These are phyloP conservation scores for Dryas octopetala DNA, from an alignment of 306 rosid species.

Conservation along the genomic window DNA sequence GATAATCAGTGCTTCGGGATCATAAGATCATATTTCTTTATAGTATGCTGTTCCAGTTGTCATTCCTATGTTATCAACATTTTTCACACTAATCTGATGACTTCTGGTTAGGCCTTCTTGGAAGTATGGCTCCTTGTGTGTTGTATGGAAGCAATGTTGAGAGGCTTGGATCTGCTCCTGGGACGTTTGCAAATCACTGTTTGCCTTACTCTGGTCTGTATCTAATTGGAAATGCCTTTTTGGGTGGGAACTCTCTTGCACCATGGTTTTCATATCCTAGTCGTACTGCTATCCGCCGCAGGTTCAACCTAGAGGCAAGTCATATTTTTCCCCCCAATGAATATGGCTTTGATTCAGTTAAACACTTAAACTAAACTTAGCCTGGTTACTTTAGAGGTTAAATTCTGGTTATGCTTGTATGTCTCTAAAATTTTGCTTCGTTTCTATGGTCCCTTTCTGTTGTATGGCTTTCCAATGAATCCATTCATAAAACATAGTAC, in stretches of 20 bases:
- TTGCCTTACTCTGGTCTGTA: conserved; percentile 70
- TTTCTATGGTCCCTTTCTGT: not conserved
- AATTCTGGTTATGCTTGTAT: not conserved
- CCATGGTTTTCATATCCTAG: conserved; percentile 76
- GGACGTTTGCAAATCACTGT: conserved; percentile 75
- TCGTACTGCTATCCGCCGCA: conserved; percentile 80
- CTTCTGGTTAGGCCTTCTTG: conserved; percentile 72
- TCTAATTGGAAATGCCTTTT: conserved; percentile 64
- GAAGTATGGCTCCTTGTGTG: conserved; percentile 94
- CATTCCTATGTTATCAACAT: not conserved
- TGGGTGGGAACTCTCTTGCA: conserved; percentile 81
- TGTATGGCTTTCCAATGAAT: not conserved
- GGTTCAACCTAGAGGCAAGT: conserved; percentile 92
- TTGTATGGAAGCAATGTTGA: conserved; percentile 90
- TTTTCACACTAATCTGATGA: not conserved
- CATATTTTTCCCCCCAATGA: not conserved
- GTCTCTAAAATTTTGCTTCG: not conserved
- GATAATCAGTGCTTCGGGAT: not conserved
- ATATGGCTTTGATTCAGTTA: not conserved
- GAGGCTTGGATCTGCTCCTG: conserved; percentile 70
- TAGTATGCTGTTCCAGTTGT: not conserved
- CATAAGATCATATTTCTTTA: not conserved
- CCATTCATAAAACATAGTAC: not conserved
- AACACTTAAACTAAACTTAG: not conserved
- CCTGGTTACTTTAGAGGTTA: not conserved